Evolutionary conservation across 2,329 filamentous ascomycete genomes (phyloP).

Genomic region (Exutisphaerella laricina): DNA sequence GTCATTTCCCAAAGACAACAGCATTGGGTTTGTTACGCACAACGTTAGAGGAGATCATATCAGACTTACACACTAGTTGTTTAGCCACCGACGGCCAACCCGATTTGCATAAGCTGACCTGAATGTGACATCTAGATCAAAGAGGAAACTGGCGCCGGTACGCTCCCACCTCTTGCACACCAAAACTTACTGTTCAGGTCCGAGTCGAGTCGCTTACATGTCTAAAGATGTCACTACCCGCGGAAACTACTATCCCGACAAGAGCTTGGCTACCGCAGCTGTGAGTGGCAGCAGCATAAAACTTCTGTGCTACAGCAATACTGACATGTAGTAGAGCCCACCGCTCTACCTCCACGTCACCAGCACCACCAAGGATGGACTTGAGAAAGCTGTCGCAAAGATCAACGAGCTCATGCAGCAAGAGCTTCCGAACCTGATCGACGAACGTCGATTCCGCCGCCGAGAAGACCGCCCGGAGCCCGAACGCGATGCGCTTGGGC

Average conservation of each 20-base stretch:
- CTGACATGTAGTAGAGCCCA: conserved; percentile 43
- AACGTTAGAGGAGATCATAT: conserved; percentile 34
- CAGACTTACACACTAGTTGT: conserved; percentile 44
- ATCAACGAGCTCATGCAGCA: conserved; percentile 96
- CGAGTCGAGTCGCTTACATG: conserved; percentile 52
- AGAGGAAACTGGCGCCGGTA: conserved; percentile 99
- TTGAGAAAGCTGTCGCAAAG: conserved; percentile 79
- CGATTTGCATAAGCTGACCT: conserved; percentile 94
- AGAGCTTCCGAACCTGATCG: conserved; percentile 89
- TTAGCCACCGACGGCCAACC: conserved; percentile 39
- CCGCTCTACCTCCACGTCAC: conserved; percentile 94
- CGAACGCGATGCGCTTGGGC: conserved; percentile 84
- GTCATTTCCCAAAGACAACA: conserved; percentile 11
- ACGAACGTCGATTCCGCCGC: conserved; percentile 85
- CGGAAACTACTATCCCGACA: conserved; percentile 94
- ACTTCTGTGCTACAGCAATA: background rate
- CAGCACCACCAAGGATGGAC: conserved; percentile 83
- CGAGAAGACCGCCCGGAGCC: conserved; percentile 52
- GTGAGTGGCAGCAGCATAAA: conserved; percentile 51
- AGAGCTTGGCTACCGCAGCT: conserved; percentile 89
- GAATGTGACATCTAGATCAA: conserved; percentile 88
- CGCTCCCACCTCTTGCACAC: conserved; percentile 52
- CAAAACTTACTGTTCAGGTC: conserved; percentile 46
- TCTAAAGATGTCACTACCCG: conserved; percentile 95
- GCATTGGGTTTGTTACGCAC: conserved; percentile 29